Percentiles rank a stretch among this genome's conserved stretches.
phyloP scores from a whole-genome alignment of 345 rosid species.

The Dimocarpus longan region DNA sequence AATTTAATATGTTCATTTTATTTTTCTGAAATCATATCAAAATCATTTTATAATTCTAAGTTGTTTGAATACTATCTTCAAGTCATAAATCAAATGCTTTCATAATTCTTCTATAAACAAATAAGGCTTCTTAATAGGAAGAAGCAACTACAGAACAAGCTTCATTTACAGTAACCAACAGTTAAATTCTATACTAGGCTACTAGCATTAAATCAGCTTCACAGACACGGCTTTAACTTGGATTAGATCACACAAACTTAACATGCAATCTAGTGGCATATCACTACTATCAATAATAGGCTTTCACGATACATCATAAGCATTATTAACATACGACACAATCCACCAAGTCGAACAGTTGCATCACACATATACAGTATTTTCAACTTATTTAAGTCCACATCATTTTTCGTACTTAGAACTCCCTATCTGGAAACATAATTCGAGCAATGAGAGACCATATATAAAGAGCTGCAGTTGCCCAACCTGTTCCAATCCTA shows the following conservation, averaged over 20 bases:
- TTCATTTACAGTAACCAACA: no score
- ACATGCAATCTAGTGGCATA: background rate
- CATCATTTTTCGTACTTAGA: conserved; percentile 39
- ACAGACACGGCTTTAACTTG: background rate
- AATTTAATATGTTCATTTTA: no score
- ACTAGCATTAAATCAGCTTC: background rate
- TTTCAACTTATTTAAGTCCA: background rate
- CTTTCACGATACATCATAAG: background rate
- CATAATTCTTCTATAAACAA: no score
- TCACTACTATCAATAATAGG: background rate
- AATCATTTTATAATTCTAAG: no score
- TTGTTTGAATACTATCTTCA: no score
- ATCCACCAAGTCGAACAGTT: background rate
- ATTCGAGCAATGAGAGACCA: conserved; percentile 94
- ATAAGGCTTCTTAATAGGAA: no score
- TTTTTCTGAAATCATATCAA: no score
- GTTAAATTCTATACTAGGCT: no score
- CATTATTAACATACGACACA: background rate
- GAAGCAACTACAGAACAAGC: no score
- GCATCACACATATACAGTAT: conserved; percentile 1
- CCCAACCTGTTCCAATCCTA: conserved; percentile 80
- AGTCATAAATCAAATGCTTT: no score
- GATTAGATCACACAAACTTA: background rate
- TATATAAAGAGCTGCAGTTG: conserved; percentile 80
- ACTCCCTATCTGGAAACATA: conserved; percentile 90